phyloP scores from a whole-genome alignment of 2,329 filamentous ascomycete species.

The Fusarium lyarnte region DNA sequence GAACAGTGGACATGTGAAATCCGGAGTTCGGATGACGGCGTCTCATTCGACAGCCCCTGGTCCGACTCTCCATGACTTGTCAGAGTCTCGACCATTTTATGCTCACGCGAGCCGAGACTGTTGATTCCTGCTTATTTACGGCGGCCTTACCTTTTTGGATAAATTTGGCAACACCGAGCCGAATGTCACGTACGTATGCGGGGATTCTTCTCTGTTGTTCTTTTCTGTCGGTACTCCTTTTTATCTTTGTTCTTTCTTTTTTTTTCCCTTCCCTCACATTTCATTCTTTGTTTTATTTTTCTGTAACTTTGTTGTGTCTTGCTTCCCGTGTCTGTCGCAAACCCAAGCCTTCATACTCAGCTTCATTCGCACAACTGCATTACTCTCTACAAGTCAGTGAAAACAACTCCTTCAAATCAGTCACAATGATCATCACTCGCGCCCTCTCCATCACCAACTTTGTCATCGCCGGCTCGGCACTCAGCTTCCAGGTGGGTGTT shows the following conservation, averaged over 20 bases:
- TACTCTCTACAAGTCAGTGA: neutral
- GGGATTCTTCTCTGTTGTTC: constrained; percentile 15
- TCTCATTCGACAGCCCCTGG: constrained; percentile 24
- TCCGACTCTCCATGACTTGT: constrained; percentile 22
- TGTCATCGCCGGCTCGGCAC: constrained; percentile 69
- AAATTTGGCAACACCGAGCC: constrained; percentile 28
- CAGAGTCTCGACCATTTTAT: constrained; percentile 25
- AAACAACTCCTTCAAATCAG: neutral
- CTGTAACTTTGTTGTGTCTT: constrained; percentile 12
- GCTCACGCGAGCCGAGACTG: constrained; percentile 11
- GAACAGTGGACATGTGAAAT: constrained; percentile 31
- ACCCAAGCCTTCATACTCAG: neutral
- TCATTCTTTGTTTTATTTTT: constrained; percentile 4
- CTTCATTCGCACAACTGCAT: neutral
- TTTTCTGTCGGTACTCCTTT: constrained; percentile 5
- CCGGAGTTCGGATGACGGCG: constrained; percentile 15
- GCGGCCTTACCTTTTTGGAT: constrained; percentile 33
- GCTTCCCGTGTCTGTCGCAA: neutral
- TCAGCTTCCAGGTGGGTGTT: constrained; percentile 74
- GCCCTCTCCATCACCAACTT: constrained; percentile 59
- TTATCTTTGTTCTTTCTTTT: neutral
- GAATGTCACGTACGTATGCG: constrained; percentile 25
- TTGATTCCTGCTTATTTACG: constrained; percentile 33
- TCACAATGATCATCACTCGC: constrained; percentile 40
- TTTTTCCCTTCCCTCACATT: neutral